Percentiles rank a stretch among this genome's conserved stretches.
Conservation (phyloP, 1,284 basidiomycete genomes). For the Ustilago curta region DNA sequence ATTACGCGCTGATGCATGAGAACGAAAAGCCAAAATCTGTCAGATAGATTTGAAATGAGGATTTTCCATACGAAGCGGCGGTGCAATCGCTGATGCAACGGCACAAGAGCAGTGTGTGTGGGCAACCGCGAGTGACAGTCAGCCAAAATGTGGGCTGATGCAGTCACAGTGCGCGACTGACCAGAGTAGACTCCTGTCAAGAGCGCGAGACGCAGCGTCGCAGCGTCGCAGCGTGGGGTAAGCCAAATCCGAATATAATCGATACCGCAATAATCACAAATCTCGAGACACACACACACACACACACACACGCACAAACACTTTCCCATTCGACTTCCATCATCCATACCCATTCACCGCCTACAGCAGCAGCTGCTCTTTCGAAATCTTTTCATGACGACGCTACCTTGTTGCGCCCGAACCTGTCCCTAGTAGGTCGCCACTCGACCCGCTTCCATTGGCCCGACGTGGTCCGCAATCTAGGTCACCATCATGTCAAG, state of each 20-base stretch:
- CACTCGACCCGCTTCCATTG: neutral
- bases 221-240: too few species aligned
- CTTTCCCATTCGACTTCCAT: neutral
- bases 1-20: too few species aligned
- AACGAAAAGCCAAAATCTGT: neutral
- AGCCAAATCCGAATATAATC: neutral
- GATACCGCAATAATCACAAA: neutral
- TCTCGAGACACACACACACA: neutral
- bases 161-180: too few species aligned
- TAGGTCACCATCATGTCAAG: slow-evolving; percentile 22
- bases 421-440: too few species aligned
- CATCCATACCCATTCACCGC: neutral
- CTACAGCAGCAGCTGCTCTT: too few species aligned
- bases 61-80: slow-evolving; percentile 7
- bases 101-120: neutral
- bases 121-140: too few species aligned
- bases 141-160: too few species aligned
- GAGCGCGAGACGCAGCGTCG: too few species aligned
- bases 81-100: neutral
- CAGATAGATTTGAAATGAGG: neutral
- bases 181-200: too few species aligned
- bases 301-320: too few species aligned
- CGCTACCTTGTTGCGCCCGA: too few species aligned
- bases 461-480: neutral
- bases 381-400: too few species aligned